Conservation (phyloP, 2,329 filamentous ascomycete genomes). For the Colletotrichum navitas region DNA sequence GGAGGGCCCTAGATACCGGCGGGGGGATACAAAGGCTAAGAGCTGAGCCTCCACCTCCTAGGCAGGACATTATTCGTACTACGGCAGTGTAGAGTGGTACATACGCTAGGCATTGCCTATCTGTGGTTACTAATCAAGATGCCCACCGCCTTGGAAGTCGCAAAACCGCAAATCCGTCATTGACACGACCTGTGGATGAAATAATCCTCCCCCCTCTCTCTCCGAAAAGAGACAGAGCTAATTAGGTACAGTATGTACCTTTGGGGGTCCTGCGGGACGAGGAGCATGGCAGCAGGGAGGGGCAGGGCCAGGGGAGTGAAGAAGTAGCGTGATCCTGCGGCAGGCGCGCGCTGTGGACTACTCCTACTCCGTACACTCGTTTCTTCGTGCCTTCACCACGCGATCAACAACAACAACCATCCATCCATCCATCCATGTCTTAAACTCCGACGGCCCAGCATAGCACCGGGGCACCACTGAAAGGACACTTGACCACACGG, state of each 20-base stretch:
- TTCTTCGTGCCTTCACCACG: too few species aligned
- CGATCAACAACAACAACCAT: too few species aligned
- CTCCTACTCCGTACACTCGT: too few species aligned
- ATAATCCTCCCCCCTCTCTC: too few species aligned
- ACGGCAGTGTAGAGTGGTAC: too few species aligned
- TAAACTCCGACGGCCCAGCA: neutral
- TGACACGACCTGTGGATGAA: too few species aligned
- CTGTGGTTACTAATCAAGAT: neutral
- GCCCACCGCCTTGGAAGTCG: neutral
- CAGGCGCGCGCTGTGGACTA: neutral
- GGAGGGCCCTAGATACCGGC: neutral
- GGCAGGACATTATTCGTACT: neutral
- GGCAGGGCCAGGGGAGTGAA: neutral
- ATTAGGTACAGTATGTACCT: neutral
- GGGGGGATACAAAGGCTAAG: neutral
- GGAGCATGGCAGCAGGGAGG: neutral
- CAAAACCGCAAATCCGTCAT: neutral
- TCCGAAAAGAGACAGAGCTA: neutral
- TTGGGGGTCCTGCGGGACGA: neutral
- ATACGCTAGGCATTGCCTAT: too few species aligned
- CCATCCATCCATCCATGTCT: too few species aligned
- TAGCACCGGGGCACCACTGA: neutral
- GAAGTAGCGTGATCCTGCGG: neutral
- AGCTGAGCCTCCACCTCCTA: neutral
- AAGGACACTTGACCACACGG: constrained; percentile 5